Base-by-base conservation (phyloP, 2,329 filamentous ascomycete genomes). In the Colletotrichum cordylinicola region DNA sequence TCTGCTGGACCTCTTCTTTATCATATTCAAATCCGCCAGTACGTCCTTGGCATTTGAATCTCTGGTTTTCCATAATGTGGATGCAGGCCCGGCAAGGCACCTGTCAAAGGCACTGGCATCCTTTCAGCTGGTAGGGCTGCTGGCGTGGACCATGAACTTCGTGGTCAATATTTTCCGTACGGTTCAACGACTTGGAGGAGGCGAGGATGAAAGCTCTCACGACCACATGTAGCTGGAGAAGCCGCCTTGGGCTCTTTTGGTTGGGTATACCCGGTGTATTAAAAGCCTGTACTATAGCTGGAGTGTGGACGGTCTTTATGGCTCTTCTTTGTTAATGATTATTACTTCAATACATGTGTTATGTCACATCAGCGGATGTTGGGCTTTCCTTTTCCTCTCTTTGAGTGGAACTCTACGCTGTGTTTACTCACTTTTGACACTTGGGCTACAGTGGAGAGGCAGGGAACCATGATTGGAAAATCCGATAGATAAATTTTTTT, bases 1-100 rank as follows among this genome's bases (percentile, higher is more conserved):
- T 76, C 91, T 99, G 70, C 91, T 98, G 73, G 97, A 99, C 85
- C 89, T 99, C 5, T 93, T 98, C 81, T 99, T 99, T 83, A 98
- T 99, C 81, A 96, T 98, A 56, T 98, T 99, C 87, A 96, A 98
- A 84, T 96, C 96, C 6, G 96, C 96, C 67, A 98, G 98, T 85
- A 91, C 98, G 31, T 94, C 95, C 55, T 88, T 99, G 78, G 96
- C 96, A 2, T 98, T 98, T 83, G 94, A 95, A 82, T 94, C 95
- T 10, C 87, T 98, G 70, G 93, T 95, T 83, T 89, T 91, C 82
- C 84, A 89, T 81, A 84, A 86, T 67, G 78, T 84, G 12, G 80
- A 81, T 29, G 48, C 65, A 35, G 74, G 71, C 39, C 65, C 62
- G 12, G 72, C 67, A 4, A 75, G 77, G 37, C 91, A 94, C 48